These are phyloP conservation scores for Amanita exitialis DNA, from an alignment of 768 basidiomycete genomes.

Conservation along the genomic window DNA sequence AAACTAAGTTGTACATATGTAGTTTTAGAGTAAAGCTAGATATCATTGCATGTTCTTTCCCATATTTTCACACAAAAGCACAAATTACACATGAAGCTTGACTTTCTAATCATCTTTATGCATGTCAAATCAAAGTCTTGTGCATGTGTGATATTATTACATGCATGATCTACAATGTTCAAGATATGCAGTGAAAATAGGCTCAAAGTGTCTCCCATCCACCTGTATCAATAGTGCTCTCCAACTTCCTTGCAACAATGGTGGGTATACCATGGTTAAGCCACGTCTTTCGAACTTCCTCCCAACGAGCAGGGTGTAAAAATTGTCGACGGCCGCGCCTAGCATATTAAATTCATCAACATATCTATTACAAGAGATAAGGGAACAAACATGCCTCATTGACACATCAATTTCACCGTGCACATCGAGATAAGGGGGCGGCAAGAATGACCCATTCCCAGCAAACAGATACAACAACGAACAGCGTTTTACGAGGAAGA, in stretches of 20 bases:
- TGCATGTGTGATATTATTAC: not conserved
- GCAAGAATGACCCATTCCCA: constrained; percentile 79
- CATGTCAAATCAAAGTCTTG: not conserved
- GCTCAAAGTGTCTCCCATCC: constrained; percentile 82
- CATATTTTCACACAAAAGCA: too few species aligned
- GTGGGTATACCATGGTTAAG: constrained; percentile 85
- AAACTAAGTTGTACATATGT: too few species aligned
- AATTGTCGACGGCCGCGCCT: constrained; percentile 88
- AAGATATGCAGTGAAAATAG: not conserved
- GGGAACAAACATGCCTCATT: constrained; percentile 55
- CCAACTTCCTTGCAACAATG: constrained; percentile 79
- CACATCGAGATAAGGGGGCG: constrained; percentile 86
- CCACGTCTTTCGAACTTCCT: constrained; percentile 89
- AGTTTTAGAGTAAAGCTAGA: too few species aligned
- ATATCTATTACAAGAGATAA: not conserved
- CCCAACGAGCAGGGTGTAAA: constrained; percentile 77
- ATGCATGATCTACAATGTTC: not conserved
- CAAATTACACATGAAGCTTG: too few species aligned
- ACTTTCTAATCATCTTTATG: too few species aligned
- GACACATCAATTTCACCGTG: constrained; percentile 92
- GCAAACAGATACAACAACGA: constrained; percentile 83
- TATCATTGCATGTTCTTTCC: too few species aligned
- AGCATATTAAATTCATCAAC: not conserved
- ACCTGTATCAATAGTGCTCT: constrained; percentile 80
- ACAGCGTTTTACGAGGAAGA: constrained; percentile 88